Evolutionary conservation across 345 rosid species (phyloP).

Genomic region (Clausena lansium): DNA sequence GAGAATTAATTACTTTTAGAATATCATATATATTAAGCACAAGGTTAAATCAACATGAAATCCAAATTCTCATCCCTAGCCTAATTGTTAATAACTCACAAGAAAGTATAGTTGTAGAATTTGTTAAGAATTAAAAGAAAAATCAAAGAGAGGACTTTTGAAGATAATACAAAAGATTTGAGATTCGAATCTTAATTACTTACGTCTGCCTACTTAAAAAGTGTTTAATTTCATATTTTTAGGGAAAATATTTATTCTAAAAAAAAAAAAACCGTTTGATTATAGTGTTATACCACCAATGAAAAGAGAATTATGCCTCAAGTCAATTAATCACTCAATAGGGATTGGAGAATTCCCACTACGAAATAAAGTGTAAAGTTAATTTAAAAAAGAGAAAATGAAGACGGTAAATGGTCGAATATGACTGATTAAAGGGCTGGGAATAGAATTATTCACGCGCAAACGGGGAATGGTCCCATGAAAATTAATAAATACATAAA

Average conservation of each 20-base stretch:
- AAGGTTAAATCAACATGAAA: not conserved
- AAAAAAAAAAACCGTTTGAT: no score
- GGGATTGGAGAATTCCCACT: constrained; percentile 9
- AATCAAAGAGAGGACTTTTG: not conserved
- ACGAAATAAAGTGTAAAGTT: not conserved
- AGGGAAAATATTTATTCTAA: no score
- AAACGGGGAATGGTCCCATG: constrained; percentile 9
- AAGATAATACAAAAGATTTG: not conserved
- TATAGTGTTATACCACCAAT: not conserved
- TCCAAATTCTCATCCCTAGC: not conserved
- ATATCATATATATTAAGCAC: not conserved
- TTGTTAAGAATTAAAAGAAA: not conserved
- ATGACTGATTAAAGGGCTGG: not conserved
- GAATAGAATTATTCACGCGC: constrained; percentile 19
- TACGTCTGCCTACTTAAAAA: no score
- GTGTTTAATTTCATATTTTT: not conserved
- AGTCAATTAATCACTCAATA: constrained; percentile 4
- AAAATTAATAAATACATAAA: not conserved
- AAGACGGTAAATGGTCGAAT: not conserved
- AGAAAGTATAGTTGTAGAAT: not conserved
- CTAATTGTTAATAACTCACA: not conserved
- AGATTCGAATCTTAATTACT: not conserved
- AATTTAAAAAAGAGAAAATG: not conserved
- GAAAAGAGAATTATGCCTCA: not conserved
- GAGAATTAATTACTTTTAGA: not conserved